A percentile compares a stretch with the other conserved stretches of the same genome.
Conservation (phyloP, 768 basidiomycete species). For the Candolleomyces eurysporus region DNA sequence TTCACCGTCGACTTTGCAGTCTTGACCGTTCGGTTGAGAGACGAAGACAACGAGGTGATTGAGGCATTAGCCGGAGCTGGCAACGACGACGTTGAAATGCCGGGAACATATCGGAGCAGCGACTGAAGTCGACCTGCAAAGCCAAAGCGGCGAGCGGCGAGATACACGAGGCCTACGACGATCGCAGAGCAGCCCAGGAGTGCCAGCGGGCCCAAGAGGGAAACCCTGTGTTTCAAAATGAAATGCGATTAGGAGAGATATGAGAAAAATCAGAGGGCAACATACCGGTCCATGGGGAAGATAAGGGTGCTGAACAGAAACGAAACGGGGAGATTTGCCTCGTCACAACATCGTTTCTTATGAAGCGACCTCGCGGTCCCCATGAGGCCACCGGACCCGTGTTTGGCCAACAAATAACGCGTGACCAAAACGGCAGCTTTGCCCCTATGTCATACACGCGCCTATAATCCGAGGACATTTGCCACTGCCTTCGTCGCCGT, state of each 20-base stretch:
- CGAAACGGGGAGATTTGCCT: no score
- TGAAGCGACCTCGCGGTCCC: slow-evolving; percentile 4
- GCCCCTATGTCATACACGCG: no score
- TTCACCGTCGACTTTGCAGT: neutral
- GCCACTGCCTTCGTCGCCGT: no score
- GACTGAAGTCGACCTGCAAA: neutral
- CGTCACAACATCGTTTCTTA: neutral
- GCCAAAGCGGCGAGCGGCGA: neutral
- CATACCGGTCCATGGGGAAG: slow-evolving; percentile 8
- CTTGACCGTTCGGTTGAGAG: neutral
- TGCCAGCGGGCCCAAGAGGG: slow-evolving; percentile 8
- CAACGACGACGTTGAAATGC: neutral
- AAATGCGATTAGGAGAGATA: neutral
- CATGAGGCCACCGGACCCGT: slow-evolving; percentile 9
- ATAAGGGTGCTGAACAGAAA: neutral
- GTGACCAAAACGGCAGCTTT: neutral
- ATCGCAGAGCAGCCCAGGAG: slow-evolving; percentile 5
- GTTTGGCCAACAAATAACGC: slow-evolving; percentile 9
- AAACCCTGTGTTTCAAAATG: neutral
- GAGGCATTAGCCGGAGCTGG: neutral
- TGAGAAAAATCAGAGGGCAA: neutral
- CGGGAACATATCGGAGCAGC: neutral
- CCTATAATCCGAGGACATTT: no score
- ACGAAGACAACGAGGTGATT: neutral
- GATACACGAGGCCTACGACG: neutral